Evolutionary conservation across 208 protist species (phyloP), one percentile per base, ranked within the genome.

Genomic region (Eutreptiella sp.): DNA sequence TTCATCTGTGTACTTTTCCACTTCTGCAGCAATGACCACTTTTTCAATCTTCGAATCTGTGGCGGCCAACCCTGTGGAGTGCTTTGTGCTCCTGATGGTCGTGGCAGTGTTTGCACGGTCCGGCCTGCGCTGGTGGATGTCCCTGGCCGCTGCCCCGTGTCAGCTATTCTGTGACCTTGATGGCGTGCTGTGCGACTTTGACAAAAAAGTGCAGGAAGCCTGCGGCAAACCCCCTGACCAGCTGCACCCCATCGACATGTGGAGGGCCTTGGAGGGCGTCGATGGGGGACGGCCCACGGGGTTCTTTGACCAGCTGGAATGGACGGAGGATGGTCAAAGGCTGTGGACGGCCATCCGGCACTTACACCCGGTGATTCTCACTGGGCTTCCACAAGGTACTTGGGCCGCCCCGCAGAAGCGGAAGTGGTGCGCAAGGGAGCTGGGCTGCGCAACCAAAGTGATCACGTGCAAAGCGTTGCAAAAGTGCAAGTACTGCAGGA

Each of bases 331-430:
- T n/a, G 50, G 26, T 9, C 14, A 9, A 7, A 14, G n/a, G 28
- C 14, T 57, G 11, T 57, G 50, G 50, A 28, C 14, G n/a, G 26
- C 33, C 9, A n/a, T 57, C 31, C 16, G 16, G n/a, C 9, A 11
- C 26, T 46, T 53, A 24, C 9, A 7, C 14, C 50, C 50, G n/a
- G 39, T 57, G 31, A 57, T 57, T 33, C 28, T 57, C 14, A 57
- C 50, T 11, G 50, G 50, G 31, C 7, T 32, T 21, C 50, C 50
- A 16, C 33, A 33, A 57, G 50, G 50, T 11, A 32, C 33, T n/a
- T 57, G 50, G 50, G 50, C 50, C n/a, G 50, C 9, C 9, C 50
- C 50, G 14, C 50, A 57, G 28, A 57, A 57, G 29, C 7, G 50
- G n/a, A 16, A 54, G n/a, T 57, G 50, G 50, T 31, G 14, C 28